phyloP scores from a whole-genome alignment of 2,329 filamentous ascomycete species.

The Magnaporthiopsis rhizophila region DNA sequence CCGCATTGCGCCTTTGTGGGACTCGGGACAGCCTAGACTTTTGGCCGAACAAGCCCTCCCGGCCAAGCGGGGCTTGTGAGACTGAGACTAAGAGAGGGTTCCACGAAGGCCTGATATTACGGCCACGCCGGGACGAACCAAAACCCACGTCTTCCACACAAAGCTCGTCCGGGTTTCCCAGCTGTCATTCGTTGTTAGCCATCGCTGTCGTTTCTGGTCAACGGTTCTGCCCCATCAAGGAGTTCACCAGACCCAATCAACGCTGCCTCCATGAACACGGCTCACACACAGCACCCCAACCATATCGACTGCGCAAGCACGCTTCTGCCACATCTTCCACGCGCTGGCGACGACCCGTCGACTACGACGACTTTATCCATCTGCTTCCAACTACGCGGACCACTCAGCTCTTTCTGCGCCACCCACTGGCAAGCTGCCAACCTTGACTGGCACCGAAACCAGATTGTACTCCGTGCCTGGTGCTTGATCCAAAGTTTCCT shows the following conservation, averaged over 20 bases:
- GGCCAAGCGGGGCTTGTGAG: too few relatives aligned
- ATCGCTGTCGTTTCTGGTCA: neutral
- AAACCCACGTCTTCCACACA: slow-evolving; percentile 1
- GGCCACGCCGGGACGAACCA: neutral
- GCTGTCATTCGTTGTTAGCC: neutral
- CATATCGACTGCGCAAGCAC: slow-evolving; percentile 6
- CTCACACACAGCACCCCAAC: slow-evolving; percentile 15
- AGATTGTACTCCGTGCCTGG: too few relatives aligned
- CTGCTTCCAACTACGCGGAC: too few relatives aligned
- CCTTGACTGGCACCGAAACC: too few relatives aligned
- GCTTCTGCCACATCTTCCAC: neutral
- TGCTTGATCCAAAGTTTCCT: too few relatives aligned
- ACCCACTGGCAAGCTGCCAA: too few relatives aligned
- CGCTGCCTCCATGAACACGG: slow-evolving; percentile 16
- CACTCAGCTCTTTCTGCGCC: neutral
- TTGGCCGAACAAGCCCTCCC: too few relatives aligned
- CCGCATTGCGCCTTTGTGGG: too few relatives aligned
- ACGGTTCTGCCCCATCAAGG: neutral
- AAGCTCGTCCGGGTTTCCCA: neutral
- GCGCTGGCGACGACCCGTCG: neutral
- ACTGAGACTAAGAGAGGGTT: neutral
- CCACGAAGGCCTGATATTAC: slow-evolving; percentile 4
- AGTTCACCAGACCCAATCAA: neutral
- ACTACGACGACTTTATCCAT: neutral
- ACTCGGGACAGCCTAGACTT: too few relatives aligned